Evolutionary conservation across 163 green algal species (phyloP).

Genomic region (Prototheca wickerhamii): DNA sequence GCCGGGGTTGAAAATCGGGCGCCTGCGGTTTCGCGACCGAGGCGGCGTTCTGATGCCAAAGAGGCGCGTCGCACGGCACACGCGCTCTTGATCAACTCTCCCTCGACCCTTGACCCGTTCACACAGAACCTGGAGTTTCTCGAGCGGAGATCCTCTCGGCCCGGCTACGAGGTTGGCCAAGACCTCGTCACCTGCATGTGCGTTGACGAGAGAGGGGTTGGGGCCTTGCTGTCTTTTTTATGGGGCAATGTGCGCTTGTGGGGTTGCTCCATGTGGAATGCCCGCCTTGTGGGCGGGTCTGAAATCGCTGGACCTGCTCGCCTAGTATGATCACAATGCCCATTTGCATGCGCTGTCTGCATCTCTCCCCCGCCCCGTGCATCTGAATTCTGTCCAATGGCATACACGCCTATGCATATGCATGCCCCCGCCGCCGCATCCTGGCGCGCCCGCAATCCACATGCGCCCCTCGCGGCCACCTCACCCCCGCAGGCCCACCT

Average conservation of each 20-base stretch:
- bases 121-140: neutral
- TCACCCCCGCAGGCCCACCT: neutral
- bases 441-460: neutral
- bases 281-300: no score
- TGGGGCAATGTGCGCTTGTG: neutral
- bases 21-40: no score
- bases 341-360: no score
- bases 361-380: no score
- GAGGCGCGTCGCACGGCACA: no score
- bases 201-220: neutral
- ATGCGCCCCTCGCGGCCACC: neutral
- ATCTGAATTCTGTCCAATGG: no score
- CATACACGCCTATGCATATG: no score
- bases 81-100: neutral
- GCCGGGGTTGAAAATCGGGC: no score
- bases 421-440: neutral
- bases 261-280: neutral
- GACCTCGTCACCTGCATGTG: slow-evolving; percentile 38
- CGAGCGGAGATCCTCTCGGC: neutral
- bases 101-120: neutral
- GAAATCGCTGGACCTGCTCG: no score
- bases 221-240: no score
- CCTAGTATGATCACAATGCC: no score
- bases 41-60: no score
- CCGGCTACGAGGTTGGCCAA: slow-evolving; percentile 62